Base-by-base conservation (phyloP, 1,284 basidiomycete genomes). In the Dichomitus squalens region DNA sequence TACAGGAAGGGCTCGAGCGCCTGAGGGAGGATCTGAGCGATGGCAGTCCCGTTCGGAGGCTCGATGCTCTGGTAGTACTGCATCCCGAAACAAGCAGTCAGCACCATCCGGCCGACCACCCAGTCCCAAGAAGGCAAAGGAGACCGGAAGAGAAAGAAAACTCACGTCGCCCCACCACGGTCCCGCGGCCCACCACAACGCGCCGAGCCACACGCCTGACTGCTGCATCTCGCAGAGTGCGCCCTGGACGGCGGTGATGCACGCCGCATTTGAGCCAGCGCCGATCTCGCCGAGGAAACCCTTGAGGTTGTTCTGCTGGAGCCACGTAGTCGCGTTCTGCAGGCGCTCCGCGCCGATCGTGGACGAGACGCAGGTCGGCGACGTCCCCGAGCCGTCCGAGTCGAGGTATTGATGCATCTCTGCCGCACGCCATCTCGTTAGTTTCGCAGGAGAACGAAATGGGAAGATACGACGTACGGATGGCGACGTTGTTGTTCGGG, bases 401-500 rank as follows among this genome's bases (percentile, higher is more conserved):
- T 86, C 85, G 61, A 87, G 83, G 74, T 88, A 88, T 69, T 87
- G 84, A 68, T 87, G 84, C 84, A 87, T 86, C 69, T 87, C 82
- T 80, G 55, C 20, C 6, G 35, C 31, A 11, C 25, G 47, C 11
- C n/a, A 29, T 35, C 27, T 36, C 23, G 2, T 23, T 6, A 8
- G 27, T 23, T 7, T 20, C 3, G 16, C 43, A 59, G 21, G 33
- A 7, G 23, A 20, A 40, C 23, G 23, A 11, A 34, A 14, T 36
- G 27, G 18, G 31, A 49, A 36, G 49, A 21, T 39, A 20, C 49
- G 18, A 66, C 76, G 58, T 55, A 83, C 82, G 67, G 60, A 86
- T 82, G 44, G 83, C 84, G 50, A 81, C 66, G 71, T 86, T 86
- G 75, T 85, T 83, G 73, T 79, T 78, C 51, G 85, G 84, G 65